Evolutionary conservation across 371 early-diverging fungal species (phyloP).

Genomic region (Mucor sp.): DNA sequence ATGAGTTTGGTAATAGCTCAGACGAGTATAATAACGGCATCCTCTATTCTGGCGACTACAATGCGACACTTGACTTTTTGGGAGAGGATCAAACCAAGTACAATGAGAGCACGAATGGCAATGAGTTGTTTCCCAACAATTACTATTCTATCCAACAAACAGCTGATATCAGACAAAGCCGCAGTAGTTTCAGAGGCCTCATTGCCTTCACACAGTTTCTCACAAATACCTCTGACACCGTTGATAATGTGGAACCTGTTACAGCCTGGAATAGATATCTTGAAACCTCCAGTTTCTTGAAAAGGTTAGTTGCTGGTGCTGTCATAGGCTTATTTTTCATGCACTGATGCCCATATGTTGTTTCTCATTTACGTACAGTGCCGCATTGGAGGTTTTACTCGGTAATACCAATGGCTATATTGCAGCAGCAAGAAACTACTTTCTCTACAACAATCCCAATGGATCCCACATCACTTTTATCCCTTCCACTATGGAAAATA

Average conservation of each 20-base stretch:
- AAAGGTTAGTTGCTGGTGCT: not conserved
- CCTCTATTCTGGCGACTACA: slow-evolving; percentile 26
- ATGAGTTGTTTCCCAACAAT: not conserved
- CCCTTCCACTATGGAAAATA: not conserved
- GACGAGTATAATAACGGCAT: slow-evolving; percentile 27
- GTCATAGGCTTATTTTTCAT: not conserved
- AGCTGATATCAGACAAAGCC: not conserved
- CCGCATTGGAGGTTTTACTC: slow-evolving; percentile 31
- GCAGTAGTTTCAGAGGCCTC: slow-evolving; percentile 9
- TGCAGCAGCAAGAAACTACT: slow-evolving; percentile 24
- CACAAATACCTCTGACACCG: not conserved
- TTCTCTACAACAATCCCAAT: slow-evolving; percentile 20
- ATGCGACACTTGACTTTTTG: slow-evolving; percentile 10
- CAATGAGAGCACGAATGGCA: slow-evolving; percentile 4
- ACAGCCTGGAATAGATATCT: slow-evolving; percentile 18
- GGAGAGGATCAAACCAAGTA: slow-evolving; percentile 25
- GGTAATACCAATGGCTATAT: slow-evolving; percentile 34
- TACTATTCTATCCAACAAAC: not conserved
- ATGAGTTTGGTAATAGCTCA: slow-evolving; percentile 30
- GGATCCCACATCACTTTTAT: not conserved
- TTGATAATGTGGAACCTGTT: not conserved
- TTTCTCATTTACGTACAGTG: slow-evolving; percentile 1
- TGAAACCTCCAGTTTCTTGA: not conserved
- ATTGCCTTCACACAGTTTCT: slow-evolving; percentile 36
- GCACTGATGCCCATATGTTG: not conserved